A percentile compares a stretch with the other conserved stretches of the same genome.
Evolutionary conservation across 441 rosid genomes (phyloP).

Genomic region (Populus hybrid): DNA sequence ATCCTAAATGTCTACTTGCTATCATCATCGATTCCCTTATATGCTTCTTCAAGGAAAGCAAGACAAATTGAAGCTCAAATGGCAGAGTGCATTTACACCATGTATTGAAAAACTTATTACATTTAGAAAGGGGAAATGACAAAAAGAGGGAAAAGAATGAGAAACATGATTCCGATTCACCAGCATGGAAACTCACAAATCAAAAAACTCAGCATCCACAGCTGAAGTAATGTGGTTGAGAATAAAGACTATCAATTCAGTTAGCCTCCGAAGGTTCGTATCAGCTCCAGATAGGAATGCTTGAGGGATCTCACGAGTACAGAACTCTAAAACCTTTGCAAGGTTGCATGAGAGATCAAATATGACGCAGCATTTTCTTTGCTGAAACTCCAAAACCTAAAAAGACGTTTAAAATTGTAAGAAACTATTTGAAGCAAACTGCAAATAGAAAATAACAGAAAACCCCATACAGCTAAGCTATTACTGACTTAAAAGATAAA

Average conservation of each 20-base stretch:
- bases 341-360: slow-evolving; percentile 97
- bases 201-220: slow-evolving; percentile 89
- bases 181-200: slow-evolving; percentile 57
- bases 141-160: slow-evolving; percentile 2
- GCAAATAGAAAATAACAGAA: neutral
- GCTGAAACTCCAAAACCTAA: slow-evolving; percentile 86
- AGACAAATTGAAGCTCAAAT: neutral
- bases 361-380: slow-evolving; percentile 82
- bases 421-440: neutral
- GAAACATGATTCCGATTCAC: slow-evolving; percentile 7
- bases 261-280: slow-evolving; percentile 90
- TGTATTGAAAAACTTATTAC: neutral
- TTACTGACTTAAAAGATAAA: neutral
- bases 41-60: neutral
- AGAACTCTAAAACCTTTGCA: slow-evolving; percentile 90
- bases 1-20: neutral
- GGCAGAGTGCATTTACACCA: neutral
- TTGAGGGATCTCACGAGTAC: slow-evolving; percentile 80
- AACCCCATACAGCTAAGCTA: neutral
- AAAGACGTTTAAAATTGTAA: neutral
- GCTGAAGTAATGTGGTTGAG: slow-evolving; percentile 82
- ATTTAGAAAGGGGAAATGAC: neutral
- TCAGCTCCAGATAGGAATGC: slow-evolving; percentile 81
- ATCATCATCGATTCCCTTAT: neutral
- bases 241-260: slow-evolving; percentile 84